Conservation (phyloP, 2,329 filamentous ascomycete genomes). For the Talaromyces sp. region DNA sequence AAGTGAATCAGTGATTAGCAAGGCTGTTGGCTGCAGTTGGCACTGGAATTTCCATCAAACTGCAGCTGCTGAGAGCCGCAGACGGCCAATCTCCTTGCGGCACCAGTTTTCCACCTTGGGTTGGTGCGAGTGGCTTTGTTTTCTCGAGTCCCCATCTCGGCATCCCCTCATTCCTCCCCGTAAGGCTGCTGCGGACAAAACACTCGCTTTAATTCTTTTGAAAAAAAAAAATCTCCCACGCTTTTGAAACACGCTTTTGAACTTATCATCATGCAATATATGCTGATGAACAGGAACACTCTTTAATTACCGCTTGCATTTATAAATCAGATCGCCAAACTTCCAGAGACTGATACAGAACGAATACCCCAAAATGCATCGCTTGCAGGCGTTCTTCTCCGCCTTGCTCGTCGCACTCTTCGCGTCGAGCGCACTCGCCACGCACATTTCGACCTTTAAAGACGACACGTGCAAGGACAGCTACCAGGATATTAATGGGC, state of each 20-base stretch:
- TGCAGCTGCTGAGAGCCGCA: neutral
- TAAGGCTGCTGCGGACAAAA: neutral
- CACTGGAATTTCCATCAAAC: neutral
- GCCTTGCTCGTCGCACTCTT: neutral
- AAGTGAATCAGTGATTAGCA: no score
- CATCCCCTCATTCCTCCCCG: neutral
- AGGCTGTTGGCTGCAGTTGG: neutral
- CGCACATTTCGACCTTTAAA: neutral
- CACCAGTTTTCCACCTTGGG: no score
- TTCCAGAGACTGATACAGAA: no score
- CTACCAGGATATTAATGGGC: neutral
- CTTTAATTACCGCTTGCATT: neutral
- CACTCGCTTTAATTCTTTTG: no score
- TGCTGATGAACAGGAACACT: neutral
- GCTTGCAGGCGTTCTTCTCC: neutral
- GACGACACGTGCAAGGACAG: conserved; percentile 1
- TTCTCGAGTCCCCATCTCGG: no score
- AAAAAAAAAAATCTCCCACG: neutral
- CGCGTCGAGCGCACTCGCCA: neutral
- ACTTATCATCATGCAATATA: neutral
- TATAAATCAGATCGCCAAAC: neutral
- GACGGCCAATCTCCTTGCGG: neutral
- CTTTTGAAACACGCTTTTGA: neutral
- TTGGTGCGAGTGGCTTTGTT: no score
- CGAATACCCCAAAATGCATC: neutral